These are phyloP conservation scores for Paecilomyces variotii DNA, from an alignment of 2,329 filamentous ascomycete species.

Conservation along the genomic window DNA sequence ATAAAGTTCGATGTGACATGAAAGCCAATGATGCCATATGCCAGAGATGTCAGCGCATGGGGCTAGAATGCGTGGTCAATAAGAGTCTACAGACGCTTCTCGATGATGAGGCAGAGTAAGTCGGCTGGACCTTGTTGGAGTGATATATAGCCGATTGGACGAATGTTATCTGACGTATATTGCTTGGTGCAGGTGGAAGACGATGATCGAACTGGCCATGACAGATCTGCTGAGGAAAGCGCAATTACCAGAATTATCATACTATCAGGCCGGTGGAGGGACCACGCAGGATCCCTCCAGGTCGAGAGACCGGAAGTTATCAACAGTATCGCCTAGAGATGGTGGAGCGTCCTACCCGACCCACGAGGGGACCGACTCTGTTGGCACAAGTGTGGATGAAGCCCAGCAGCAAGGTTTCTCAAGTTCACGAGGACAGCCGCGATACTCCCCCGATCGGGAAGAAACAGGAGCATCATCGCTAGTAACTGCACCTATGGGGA, in stretches of 20 bases:
- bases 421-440: slow-evolving; percentile 18
- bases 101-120: slow-evolving; percentile 40
- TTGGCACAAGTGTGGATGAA: slow-evolving; percentile 7
- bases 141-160: slow-evolving; percentile 21
- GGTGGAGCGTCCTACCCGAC: slow-evolving; percentile 9
- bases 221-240: slow-evolving; percentile 29
- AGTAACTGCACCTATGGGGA: slow-evolving; percentile 40
- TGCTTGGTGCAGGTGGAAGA: slow-evolving; percentile 26
- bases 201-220: slow-evolving; percentile 31
- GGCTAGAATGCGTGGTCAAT: slow-evolving; percentile 44
- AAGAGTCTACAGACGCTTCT: slow-evolving; percentile 45
- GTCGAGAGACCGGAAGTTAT: slow-evolving; percentile 24
- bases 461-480: slow-evolving; percentile 27
- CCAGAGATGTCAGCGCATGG: slow-evolving; percentile 43
- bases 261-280: slow-evolving; percentile 26
- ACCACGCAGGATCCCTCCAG: slow-evolving; percentile 20
- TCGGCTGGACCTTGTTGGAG: slow-evolving; percentile 11
- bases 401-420: slow-evolving; percentile 13
- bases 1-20: slow-evolving; percentile 50
- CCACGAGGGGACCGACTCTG: slow-evolving; percentile 11
- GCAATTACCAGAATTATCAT: slow-evolving; percentile 29
- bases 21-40: slow-evolving; percentile 41
- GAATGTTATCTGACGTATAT: slow-evolving; percentile 15
- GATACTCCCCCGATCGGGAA: slow-evolving; percentile 29
- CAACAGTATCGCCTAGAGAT: slow-evolving; percentile 25